Evolutionary conservation across 352 stramenopile species (phyloP), one percentile per base, ranked within the genome.

Genomic region (Phytophthora brassicae): DNA sequence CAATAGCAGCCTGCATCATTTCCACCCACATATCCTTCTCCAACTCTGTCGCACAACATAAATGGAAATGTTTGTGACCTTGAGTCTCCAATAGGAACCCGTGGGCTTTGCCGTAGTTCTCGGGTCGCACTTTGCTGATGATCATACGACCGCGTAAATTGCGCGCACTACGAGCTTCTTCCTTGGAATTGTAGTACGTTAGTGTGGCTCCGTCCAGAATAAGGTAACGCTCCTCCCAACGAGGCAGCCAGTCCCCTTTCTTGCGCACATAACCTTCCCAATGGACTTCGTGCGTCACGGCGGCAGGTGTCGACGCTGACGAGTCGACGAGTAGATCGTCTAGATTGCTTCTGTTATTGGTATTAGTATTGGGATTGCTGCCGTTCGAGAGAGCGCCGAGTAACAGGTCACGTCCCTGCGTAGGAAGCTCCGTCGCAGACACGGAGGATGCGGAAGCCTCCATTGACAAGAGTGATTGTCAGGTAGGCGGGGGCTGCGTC

Each of bases 1-100:
- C 87, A 63, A 95, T 91, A 11, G 87, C 87, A 8, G 87, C 85
- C 57, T 93, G 84, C 87, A 95, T 95, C 87, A 95, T 95, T 64
- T 95, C 87, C 48, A 95, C 79, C 87, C 87, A 95, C 87, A 94
- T 95, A 51, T 95, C 87, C 52, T 95, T 95, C 65, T 95, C 87
- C 23, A 95, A 64, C 58, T 94, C 87, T 7, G 85, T 94, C 6
- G 85, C 64, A 64, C 87, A 95, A 67, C 87, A 95, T 31, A 95
- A 53, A 52, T 95, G 87, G 61, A 95, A 95, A 50, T 88, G 79
- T 60, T 95, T 95, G 75, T 95, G 87, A 19, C 85, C 82, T 53
- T 87, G 80, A n/a, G 85, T 95, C 68, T 95, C 85, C 24, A 95
- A 81, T 24, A 94, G 66, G 49, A 95, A 95, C 4, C 87, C 87